Conservation (phyloP, 345 rosid species). For the Arabis alpina region DNA sequence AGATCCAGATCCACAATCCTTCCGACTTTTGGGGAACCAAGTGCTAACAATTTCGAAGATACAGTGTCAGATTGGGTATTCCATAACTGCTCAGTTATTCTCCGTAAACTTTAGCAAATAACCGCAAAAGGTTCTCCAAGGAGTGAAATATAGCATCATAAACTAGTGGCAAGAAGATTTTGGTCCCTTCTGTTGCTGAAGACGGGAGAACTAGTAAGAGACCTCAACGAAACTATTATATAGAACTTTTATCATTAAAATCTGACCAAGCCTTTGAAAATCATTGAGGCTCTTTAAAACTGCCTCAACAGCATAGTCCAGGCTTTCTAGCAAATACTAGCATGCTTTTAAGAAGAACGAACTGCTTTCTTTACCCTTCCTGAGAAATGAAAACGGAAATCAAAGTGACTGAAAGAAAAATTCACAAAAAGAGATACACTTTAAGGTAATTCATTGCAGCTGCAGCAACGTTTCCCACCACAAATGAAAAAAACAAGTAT, state of each 20-base stretch:
- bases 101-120: conserved; percentile 58
- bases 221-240: conserved; percentile 58
- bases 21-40: conserved; percentile 52
- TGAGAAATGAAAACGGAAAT: no score
- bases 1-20: no score
- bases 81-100: conserved; percentile 50
- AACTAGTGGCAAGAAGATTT: conserved; percentile 49
- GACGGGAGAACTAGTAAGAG: conserved; percentile 62
- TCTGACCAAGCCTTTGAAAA: conserved; percentile 60
- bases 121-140: conserved; percentile 65
- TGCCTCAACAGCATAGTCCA: no score
- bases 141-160: conserved; percentile 51
- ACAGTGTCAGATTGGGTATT: conserved; percentile 48
- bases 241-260: conserved; percentile 47
- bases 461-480: no score
- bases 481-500: conserved; percentile 11
- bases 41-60: conserved; percentile 40
- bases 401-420: no score
- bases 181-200: conserved; percentile 51
- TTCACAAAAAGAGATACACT: no score
- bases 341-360: conserved; percentile 45
- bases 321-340: conserved; percentile 55
- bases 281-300: conserved; percentile 50
- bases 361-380: no score
- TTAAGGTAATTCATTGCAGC: no score